A percentile compares a stretch with the other conserved stretches of the same genome.
Conservation (phyloP, 305 asterid species). For the Fraxinus nigra region DNA sequence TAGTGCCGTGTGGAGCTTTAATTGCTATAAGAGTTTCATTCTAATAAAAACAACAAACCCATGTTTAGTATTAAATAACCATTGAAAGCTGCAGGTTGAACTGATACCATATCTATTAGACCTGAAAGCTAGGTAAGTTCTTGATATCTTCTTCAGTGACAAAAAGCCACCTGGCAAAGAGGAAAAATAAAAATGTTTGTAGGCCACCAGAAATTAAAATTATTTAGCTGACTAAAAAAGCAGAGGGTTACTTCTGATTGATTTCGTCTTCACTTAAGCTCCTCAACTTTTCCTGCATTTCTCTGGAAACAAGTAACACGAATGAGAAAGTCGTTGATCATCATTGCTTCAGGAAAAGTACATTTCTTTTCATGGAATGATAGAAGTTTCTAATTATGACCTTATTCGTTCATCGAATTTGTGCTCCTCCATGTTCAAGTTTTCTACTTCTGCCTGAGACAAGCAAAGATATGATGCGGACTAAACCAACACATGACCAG, state of each 20-base stretch:
- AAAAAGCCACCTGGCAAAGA: slow-evolving; percentile 66
- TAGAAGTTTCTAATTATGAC: slow-evolving; percentile 31
- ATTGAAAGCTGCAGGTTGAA: not conserved
- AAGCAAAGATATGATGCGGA: slow-evolving; percentile 23
- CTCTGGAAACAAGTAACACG: slow-evolving; percentile 40
- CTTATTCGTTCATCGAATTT: slow-evolving; percentile 71
- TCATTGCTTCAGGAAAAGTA: not conserved
- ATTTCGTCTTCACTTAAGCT: slow-evolving; percentile 63
- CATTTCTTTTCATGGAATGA: not conserved
- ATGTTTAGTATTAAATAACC: slow-evolving; percentile 6
- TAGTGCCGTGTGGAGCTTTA: slow-evolving; percentile 31
- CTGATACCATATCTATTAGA: slow-evolving; percentile 23
- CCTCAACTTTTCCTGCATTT: slow-evolving; percentile 59
- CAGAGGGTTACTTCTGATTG: slow-evolving; percentile 47
- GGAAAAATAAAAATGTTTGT: not conserved
- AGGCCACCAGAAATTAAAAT: slow-evolving; percentile 9
- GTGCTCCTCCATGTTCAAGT: slow-evolving; percentile 63
- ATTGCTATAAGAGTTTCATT: slow-evolving; percentile 86
- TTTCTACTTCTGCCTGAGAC: slow-evolving; percentile 75
- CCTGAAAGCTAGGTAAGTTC: slow-evolving; percentile 84
- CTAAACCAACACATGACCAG: not conserved
- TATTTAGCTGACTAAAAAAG: slow-evolving; percentile 1
- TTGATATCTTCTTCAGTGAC: slow-evolving; percentile 88
- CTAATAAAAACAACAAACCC: slow-evolving; percentile 34
- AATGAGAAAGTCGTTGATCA: slow-evolving; percentile 9